Evolutionary conservation across 129 eudicot species (phyloP).

Genomic region (Silybum marianum): DNA sequence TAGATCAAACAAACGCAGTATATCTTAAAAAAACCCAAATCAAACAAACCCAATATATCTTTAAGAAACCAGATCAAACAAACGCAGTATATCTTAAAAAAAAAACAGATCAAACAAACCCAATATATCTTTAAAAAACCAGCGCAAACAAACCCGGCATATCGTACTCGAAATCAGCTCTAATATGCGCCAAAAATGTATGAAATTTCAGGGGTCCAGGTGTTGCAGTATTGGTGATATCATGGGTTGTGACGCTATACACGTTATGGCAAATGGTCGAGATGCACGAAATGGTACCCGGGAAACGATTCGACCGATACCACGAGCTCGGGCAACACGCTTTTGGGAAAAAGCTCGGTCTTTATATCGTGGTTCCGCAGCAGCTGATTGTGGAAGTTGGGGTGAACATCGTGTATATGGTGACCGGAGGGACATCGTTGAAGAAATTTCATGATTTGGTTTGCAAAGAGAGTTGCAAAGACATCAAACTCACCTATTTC

Average conservation of each 20-base stretch:
- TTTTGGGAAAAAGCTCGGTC: constrained; percentile 60
- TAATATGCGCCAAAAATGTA: not conserved
- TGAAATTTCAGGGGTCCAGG: constrained; percentile 60
- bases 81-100: not conserved
- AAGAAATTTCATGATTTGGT: constrained; percentile 39
- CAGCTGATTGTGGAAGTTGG: constrained; percentile 55
- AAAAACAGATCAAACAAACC: not conserved
- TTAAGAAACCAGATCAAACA: too few relatives aligned
- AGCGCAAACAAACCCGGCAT: not conserved
- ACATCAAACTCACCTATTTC: constrained; percentile 54
- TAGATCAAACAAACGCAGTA: not conserved
- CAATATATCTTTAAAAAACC: not conserved
- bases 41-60: not conserved
- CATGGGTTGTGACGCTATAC: constrained; percentile 56
- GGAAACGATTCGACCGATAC: constrained; percentile 56
- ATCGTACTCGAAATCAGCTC: not conserved
- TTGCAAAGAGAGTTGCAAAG: constrained; percentile 16
- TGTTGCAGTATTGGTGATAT: constrained; percentile 41
- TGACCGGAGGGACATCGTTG: constrained; percentile 54
- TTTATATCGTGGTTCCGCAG: constrained; percentile 55
- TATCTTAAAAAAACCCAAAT: not conserved
- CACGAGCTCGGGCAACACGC: constrained; percentile 65
- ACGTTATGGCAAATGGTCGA: constrained; percentile 69
- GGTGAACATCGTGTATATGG: constrained; percentile 58
- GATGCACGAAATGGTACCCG: constrained; percentile 64